Evolutionary conservation across 2,329 filamentous ascomycete species (phyloP), one percentile per base, ranked within the genome.

Genomic region (Cytospora chrysosperma): DNA sequence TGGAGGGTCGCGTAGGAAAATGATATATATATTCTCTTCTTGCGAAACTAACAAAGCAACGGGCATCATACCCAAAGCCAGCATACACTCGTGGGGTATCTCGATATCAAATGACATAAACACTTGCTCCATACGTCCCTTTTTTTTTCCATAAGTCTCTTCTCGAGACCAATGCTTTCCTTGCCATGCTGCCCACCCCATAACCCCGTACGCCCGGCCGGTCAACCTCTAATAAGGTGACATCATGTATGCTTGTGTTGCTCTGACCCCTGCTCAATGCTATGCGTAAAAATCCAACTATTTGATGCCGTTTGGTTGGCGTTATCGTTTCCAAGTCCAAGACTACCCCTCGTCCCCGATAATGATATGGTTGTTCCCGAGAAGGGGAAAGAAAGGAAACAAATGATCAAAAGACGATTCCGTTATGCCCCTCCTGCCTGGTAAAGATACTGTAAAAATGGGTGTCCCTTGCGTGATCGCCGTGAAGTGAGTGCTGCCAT

Each of bases 31-130:
- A n/a, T n/a, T n/a, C n/a, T n/a, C n/a, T n/a, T 24, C 49, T 30
- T 13, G 21, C 37, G n/a, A 50, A n/a, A 6, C 21, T n/a, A n/a
- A n/a, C n/a, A n/a, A 61, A 37, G 13, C 17, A 47, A 50, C 47
- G 9, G 15, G 21, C 32, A 49, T 55, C 51, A 55, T 59, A 60
- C 34, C 40, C 27, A 30, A 47, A 34, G n/a, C 17, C 51, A 55
- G 59, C 59, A 61, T 61, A 43, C 56, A 52, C 43, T 61, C 64
- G 61, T 50, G 60, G 68, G 68, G 67, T 69, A 69, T 69, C 63
- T 69, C 37, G 50, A 40, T 49, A 55, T 54, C 59, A 61, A 49
- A 32, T 28, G 6, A 17, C 37, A 61, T 28, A 37, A 61, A 37
- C n/a, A 51, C 59, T 55, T 34, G 43, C 43, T 47, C 43, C 43